Evolutionary conservation across 805 yeast species (phyloP).

Genomic region (Yamadazyma sp.): DNA sequence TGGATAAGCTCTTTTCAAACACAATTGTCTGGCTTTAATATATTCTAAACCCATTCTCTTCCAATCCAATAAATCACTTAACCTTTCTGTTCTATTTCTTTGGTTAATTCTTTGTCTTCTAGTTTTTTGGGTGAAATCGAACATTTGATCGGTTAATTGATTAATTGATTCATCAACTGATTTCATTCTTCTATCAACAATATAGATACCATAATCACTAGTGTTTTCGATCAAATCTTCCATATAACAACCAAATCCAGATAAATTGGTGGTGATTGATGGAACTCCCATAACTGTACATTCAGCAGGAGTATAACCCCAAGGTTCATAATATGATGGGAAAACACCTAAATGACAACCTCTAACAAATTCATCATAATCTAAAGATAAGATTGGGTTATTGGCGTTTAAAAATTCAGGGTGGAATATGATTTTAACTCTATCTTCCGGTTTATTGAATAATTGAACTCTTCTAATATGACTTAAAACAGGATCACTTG

Average conservation of each 20-base stretch:
- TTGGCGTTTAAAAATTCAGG: constrained; percentile 95
- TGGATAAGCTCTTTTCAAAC: constrained; percentile 92
- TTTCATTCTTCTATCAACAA: constrained; percentile 91
- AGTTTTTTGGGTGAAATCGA: constrained; percentile 80
- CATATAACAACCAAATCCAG: constrained; percentile 98
- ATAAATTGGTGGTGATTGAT: constrained; percentile 89
- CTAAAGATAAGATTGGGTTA: constrained; percentile 89
- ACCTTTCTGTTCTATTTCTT: constrained; percentile 93
- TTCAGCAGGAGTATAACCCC: constrained; percentile 99
- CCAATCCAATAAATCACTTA: constrained; percentile 94
- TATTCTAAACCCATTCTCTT: constrained; percentile 97
- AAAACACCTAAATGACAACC: constrained; percentile 98
- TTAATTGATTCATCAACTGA: constrained; percentile 90
- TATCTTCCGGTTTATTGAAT: constrained; percentile 84
- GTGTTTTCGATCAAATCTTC: constrained; percentile 95
- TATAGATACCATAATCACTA: constrained; percentile 93
- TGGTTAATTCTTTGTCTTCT: constrained; percentile 97
- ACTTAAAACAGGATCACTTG: constrained; percentile 83
- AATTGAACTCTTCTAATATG: constrained; percentile 89
- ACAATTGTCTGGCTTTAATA: constrained; percentile 88
- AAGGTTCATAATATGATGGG: constrained; percentile 98
- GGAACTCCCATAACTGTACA: constrained; percentile 99
- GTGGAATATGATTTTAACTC: constrained; percentile 94
- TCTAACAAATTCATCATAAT: constrained; percentile 95
- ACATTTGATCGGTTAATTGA: constrained; percentile 87